These are phyloP conservation scores for Solanum paucissectum DNA, from an alignment of 257 asterid genomes.

Conservation along the genomic window DNA sequence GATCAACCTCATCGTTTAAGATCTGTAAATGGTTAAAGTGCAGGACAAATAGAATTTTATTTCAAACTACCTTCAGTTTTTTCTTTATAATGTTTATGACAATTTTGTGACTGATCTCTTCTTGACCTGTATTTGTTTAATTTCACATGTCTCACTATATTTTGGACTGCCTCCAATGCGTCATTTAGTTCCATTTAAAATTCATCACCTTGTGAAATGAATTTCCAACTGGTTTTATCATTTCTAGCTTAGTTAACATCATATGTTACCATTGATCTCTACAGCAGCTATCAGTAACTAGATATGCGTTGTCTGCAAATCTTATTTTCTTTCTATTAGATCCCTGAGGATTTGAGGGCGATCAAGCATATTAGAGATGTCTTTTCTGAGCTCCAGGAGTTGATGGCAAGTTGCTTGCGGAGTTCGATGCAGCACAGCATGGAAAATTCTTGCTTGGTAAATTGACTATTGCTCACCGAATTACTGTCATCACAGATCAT, in stretches of 20 bases:
- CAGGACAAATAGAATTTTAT: background rate
- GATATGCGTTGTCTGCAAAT: background rate
- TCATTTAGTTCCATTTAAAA: background rate
- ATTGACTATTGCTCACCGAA: constrained; percentile 8
- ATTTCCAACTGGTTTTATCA: background rate
- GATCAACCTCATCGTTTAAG: background rate
- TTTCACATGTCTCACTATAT: background rate
- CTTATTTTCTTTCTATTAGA: constrained; percentile 25
- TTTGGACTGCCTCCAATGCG: background rate
- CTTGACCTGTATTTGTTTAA: background rate
- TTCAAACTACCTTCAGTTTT: background rate
- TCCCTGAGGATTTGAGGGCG: constrained; percentile 64
- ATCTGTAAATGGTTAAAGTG: background rate
- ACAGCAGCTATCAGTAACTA: background rate
- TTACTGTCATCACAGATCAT: background rate
- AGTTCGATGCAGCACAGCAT: constrained; percentile 23
- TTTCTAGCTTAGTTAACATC: background rate
- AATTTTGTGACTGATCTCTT: background rate
- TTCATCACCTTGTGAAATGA: background rate
- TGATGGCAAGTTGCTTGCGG: constrained; percentile 26
- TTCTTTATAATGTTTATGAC: background rate
- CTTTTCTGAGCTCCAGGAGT: constrained; percentile 40
- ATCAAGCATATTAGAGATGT: constrained; percentile 52
- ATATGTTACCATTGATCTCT: background rate
- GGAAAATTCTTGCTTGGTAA: constrained; percentile 55